phyloP scores from a whole-genome alignment of 805 yeast species.

The Wickerhamiella parazyma region DNA sequence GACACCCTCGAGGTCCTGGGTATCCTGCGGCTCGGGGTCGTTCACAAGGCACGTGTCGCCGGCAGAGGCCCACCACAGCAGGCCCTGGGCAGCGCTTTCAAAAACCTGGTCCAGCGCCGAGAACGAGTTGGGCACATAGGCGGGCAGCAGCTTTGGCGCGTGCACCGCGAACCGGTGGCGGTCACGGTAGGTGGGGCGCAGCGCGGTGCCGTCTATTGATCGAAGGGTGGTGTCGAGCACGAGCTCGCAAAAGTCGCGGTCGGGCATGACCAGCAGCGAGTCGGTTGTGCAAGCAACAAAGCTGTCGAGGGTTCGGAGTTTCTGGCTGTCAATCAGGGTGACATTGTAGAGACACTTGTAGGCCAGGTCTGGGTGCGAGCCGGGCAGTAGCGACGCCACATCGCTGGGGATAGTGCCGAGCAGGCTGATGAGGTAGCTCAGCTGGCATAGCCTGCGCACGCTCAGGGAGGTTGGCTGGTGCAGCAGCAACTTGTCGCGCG shows the following conservation, averaged over 20 bases:
- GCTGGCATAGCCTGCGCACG: constrained; percentile 25
- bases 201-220: constrained; percentile 7
- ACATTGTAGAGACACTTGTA: constrained; percentile 37
- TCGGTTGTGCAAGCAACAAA: constrained; percentile 56
- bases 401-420: constrained; percentile 54
- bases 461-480: constrained; percentile 7
- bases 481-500: constrained; percentile 43
- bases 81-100: constrained; percentile 29
- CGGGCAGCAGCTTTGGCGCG: not conserved
- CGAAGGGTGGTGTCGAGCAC: constrained; percentile 11
- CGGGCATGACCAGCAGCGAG: constrained; percentile 35
- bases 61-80: constrained; percentile 81
- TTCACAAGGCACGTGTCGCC: constrained; percentile 41
- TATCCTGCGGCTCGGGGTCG: constrained; percentile 21
- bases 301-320: constrained; percentile 25
- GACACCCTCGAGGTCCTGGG: constrained; percentile 30
- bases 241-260: constrained; percentile 18
- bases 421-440: constrained; percentile 44
- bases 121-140: not conserved
- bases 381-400: constrained; percentile 26
- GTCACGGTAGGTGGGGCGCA: constrained; percentile 20
- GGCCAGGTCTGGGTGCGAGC: constrained; percentile 18
- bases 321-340: constrained; percentile 43
- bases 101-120: constrained; percentile 1
- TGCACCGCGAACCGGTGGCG: constrained; percentile 16